Evolutionary conservation across 164 flowering plant genomes (phyloP), one percentile per base, ranked within the genome.

Genomic region (Kalanchoe fedtschenkoi): DNA sequence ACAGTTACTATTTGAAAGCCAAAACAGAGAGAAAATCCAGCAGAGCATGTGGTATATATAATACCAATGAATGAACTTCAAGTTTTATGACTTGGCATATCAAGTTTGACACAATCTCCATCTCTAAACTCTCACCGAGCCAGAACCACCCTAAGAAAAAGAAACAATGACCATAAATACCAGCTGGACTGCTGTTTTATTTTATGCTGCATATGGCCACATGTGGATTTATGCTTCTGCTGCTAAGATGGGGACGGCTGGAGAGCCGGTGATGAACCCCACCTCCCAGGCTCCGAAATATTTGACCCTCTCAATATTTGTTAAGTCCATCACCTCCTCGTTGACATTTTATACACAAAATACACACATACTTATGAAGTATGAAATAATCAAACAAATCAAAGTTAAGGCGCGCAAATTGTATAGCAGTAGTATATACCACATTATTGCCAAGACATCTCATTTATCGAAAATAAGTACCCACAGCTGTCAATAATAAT

Each of bases 1-100:
- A 6, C 2, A 9, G 56, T 22, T 24, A 24, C 3, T 51, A 26
- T 24, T 4, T 22, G 6, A 44, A 26, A 51, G 13, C 24, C 56
- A 0, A 11, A 51, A 11, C 17, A 11, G 54, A 17, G 3, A 10
- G 30, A 47, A 47, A 47, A 47, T 22, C 30, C 55, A 47, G 55
- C 56, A 51, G 30, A 51, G 32, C 32, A 51, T 32, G 26, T 11
- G 56, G 56, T 30, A 26, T 3, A 26, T 30, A 26, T 3, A 26
- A 51, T 11, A 51, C 56, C n/a, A 51, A 51, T 32, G 32, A 51
- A 51, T 51, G 30, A 22, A 26, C 4, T 24, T 28, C 56, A 24
- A 51, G 56, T 51, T 51, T 51, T 13, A 51, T 51, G 56, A 51
- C 56, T 51, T 51, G 56, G 56, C 56, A 51, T 26, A 51, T 32